phyloP scores from a whole-genome alignment of 2,329 filamentous ascomycete genomes.

The Berkeleyomyces rouxiae region DNA sequence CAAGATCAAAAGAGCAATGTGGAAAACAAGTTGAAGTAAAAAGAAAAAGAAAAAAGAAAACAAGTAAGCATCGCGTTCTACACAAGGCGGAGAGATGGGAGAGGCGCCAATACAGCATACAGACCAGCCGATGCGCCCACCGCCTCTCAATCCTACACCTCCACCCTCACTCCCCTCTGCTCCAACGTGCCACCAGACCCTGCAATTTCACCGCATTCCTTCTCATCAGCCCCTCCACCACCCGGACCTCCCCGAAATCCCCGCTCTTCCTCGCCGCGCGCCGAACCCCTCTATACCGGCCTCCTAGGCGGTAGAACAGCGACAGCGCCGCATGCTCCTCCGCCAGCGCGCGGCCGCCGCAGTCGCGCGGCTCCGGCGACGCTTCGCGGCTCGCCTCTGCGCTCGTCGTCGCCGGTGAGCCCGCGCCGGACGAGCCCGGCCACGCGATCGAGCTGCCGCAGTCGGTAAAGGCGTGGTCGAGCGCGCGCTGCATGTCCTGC shows the following conservation, averaged over 20 bases:
- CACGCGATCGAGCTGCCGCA: neutral
- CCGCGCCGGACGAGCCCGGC: neutral
- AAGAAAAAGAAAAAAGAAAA: neutral
- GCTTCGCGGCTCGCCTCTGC: neutral
- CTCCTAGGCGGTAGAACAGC: neutral
- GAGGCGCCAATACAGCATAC: neutral
- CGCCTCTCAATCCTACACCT: neutral
- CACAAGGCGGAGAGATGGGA: too few relatives aligned
- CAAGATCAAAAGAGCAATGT: too few relatives aligned
- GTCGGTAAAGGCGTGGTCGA: neutral
- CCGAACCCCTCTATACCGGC: neutral
- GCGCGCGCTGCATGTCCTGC: neutral
- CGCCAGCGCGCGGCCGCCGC: neutral
- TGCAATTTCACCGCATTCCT: neutral
- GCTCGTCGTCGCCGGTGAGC: neutral
- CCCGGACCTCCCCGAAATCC: neutral
- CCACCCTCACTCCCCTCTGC: neutral
- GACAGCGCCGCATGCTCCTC: neutral
- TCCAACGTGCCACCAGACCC: neutral
- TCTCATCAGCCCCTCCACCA: neutral
- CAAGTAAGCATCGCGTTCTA: neutral
- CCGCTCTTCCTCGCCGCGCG: neutral
- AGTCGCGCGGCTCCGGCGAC: neutral
- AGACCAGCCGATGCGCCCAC: neutral
- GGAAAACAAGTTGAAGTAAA: neutral